Percentiles rank a stretch among this genome's conserved stretches.
Evolutionary conservation across 768 basidiomycete species (phyloP).

Genomic region (Galerina marginata): DNA sequence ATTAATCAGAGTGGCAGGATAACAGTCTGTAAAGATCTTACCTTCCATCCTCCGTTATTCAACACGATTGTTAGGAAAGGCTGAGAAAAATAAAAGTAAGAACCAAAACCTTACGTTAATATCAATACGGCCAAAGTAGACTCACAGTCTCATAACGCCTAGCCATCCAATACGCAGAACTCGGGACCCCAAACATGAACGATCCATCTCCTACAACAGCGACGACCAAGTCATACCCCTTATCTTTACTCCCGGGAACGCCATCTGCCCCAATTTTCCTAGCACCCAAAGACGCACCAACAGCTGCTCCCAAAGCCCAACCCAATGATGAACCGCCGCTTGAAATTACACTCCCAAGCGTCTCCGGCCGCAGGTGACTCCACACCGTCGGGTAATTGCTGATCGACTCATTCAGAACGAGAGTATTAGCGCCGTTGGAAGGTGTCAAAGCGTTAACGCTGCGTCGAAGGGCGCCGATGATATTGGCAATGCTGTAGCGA

Average conservation of each 20-base stretch:
- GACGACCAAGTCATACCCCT: slow-evolving; percentile 56
- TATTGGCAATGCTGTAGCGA: slow-evolving; percentile 48
- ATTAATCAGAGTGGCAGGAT: not conserved
- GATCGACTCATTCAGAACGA: slow-evolving; percentile 69
- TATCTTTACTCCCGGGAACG: slow-evolving; percentile 8
- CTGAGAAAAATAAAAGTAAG: slow-evolving; percentile 33
- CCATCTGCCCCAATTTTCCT: slow-evolving; percentile 10
- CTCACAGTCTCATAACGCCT: slow-evolving; percentile 67
- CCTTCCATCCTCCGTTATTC: slow-evolving; percentile 76
- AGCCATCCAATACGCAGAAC: slow-evolving; percentile 76
- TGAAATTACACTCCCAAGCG: slow-evolving; percentile 53
- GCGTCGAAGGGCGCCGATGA: slow-evolving; percentile 54
- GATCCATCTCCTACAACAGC: slow-evolving; percentile 73
- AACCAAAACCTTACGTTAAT: too few species aligned
- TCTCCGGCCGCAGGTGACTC: slow-evolving; percentile 60
- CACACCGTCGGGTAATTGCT: slow-evolving; percentile 60
- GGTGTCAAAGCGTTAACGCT: slow-evolving; percentile 44
- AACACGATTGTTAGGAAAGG: slow-evolving; percentile 74
- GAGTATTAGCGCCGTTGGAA: slow-evolving; percentile 38
- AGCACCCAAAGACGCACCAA: slow-evolving; percentile 61
- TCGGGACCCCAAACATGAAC: slow-evolving; percentile 70
- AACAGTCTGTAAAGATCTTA: slow-evolving; percentile 25
- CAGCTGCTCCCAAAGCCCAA: slow-evolving; percentile 68
- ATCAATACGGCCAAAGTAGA: not conserved
- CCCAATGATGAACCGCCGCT: slow-evolving; percentile 74